These are phyloP conservation scores for Parachaetomium inaequale DNA, from an alignment of 495 filamentous ascomycete genomes.

Conservation along the genomic window DNA sequence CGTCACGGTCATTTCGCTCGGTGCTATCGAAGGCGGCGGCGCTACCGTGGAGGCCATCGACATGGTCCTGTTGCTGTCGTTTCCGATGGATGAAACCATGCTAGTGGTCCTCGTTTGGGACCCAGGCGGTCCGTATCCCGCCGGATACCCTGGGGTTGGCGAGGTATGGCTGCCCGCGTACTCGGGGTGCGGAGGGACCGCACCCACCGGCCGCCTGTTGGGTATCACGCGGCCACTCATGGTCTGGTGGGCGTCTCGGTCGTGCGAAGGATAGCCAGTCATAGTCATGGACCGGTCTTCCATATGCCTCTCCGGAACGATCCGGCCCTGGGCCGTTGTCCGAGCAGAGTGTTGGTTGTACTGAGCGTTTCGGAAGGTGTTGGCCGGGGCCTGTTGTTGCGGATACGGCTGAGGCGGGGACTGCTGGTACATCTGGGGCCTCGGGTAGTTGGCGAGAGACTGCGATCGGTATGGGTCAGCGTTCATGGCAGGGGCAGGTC, in stretches of 20 bases:
- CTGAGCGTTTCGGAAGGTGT: constrained; percentile 70
- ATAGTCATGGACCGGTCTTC: constrained; percentile 96
- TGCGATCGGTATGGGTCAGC: constrained; percentile 83
- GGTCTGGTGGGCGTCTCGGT: constrained; percentile 77
- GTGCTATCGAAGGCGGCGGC: constrained; percentile 38
- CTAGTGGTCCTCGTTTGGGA: constrained; percentile 49
- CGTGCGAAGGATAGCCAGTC: constrained; percentile 70
- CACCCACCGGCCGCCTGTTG: constrained; percentile 47
- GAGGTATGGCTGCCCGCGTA: constrained; percentile 8
- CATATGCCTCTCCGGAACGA: constrained; percentile 79
- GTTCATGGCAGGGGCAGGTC: constrained; percentile 68
- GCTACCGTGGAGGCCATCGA: constrained; percentile 74
- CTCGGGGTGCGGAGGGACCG: constrained; percentile 20
- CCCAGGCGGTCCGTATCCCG: constrained; percentile 37
- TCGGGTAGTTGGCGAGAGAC: constrained; percentile 74
- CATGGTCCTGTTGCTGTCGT: constrained; percentile 58
- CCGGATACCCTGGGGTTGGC: constrained; percentile 20
- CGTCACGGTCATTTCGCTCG: constrained; percentile 32
- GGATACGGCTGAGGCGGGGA: constrained; percentile 62
- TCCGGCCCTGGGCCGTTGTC: constrained; percentile 84
- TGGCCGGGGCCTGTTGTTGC: constrained; percentile 63
- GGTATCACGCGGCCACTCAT: constrained; percentile 89
- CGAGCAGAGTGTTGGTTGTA: constrained; percentile 60
- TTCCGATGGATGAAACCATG: constrained; percentile 48
- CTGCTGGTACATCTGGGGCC: constrained; percentile 60